Percentiles rank a stretch among this genome's conserved stretches.
Evolutionary conservation across 805 yeast genomes (phyloP).

Genomic region (Nakazawaea peltata): DNA sequence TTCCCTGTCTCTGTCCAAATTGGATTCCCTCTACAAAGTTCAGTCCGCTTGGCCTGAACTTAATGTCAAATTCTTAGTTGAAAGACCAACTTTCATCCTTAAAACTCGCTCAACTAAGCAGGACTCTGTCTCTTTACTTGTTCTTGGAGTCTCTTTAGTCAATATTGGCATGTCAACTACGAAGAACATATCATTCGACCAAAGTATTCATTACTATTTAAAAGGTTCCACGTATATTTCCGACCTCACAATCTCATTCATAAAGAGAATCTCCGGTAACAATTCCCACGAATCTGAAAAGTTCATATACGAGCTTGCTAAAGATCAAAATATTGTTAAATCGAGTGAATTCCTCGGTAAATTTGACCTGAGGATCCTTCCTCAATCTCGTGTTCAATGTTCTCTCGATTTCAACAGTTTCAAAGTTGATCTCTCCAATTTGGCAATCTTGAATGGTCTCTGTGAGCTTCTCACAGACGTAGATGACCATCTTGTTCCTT

Average conservation of each 20-base stretch:
- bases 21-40: conserved; percentile 5
- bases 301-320: conserved; percentile 1
- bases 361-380: conserved; percentile 17
- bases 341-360: conserved; percentile 11
- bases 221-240: conserved; percentile 15
- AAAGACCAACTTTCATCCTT: conserved; percentile 19
- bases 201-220: conserved; percentile 9
- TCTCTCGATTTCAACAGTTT: conserved; percentile 16
- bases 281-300: conserved; percentile 1
- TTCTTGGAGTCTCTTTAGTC: conserved; percentile 16
- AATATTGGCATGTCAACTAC: conserved; percentile 12
- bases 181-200: conserved; percentile 5
- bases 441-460: conserved; percentile 22
- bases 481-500: neutral
- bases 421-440: conserved; percentile 19
- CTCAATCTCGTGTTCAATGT: conserved; percentile 13
- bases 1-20: neutral
- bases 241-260: conserved; percentile 13
- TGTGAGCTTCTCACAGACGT: conserved; percentile 10
- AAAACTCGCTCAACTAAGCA: conserved; percentile 11
- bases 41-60: conserved; percentile 14
- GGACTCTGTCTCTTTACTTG: conserved; percentile 14
- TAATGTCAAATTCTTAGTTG: conserved; percentile 17
- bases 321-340: conserved; percentile 5
- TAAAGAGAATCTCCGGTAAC: conserved; percentile 11